phyloP scores from a whole-genome alignment of 2,329 filamentous ascomycete species.

The Beauveria brongniartii region DNA sequence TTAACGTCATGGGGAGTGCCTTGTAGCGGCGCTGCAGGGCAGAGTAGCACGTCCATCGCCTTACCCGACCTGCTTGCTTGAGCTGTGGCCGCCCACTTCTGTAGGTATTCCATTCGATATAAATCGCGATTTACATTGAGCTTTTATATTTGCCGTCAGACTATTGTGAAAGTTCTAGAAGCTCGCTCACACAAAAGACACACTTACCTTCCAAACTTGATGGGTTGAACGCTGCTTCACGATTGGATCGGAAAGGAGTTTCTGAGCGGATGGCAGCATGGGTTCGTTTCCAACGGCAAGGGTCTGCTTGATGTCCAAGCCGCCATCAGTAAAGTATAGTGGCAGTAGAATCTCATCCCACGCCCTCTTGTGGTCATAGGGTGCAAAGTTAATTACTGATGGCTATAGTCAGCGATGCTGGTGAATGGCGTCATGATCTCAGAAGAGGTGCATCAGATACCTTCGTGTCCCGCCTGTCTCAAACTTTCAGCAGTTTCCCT shows the following conservation, averaged over 20 bases:
- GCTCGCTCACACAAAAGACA: not conserved
- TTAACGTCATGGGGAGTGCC: conserved; percentile 27
- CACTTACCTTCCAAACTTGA: conserved; percentile 22
- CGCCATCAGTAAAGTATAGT: conserved; percentile 50
- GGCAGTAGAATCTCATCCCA: conserved; percentile 30
- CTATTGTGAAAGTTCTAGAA: not conserved
- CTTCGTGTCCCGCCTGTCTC: conserved; percentile 17
- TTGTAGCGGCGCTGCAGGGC: conserved; percentile 42
- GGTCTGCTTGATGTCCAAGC: conserved; percentile 35
- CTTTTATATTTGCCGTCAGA: not conserved
- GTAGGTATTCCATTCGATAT: conserved; percentile 21
- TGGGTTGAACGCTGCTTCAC: conserved; percentile 25
- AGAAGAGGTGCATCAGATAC: not conserved
- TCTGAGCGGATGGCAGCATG: conserved; percentile 42
- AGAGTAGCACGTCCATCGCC: conserved; percentile 49
- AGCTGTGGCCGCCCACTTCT: conserved; percentile 22
- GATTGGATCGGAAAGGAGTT: conserved; percentile 45
- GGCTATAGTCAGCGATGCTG: conserved; percentile 28
- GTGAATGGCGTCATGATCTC: no score
- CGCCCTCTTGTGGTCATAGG: conserved; percentile 40
- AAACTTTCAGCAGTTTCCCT: conserved; percentile 40
- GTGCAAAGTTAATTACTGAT: conserved; percentile 47
- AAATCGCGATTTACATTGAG: conserved; percentile 23
- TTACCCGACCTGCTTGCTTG: not conserved
- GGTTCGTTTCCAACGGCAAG: conserved; percentile 46